phyloP scores from a whole-genome alignment of 495 filamentous ascomycete genomes.

The Endocarpon pusillum region DNA sequence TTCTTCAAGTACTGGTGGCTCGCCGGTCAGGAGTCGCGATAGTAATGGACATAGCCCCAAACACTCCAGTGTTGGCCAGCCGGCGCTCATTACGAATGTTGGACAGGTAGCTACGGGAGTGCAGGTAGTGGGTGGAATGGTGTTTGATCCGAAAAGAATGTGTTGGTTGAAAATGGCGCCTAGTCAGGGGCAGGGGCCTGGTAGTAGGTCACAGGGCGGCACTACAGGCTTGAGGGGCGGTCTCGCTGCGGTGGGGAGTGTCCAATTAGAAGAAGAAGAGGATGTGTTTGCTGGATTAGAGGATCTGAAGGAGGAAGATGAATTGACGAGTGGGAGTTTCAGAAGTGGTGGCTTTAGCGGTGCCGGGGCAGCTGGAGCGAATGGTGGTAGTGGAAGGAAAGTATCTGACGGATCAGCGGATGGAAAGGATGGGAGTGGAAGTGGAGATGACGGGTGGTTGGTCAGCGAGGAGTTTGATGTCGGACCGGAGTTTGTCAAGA shows the following conservation, averaged over 20 bases:
- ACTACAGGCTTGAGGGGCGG: constrained; percentile 12
- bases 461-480: constrained; percentile 96
- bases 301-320: constrained; percentile 43
- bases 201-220: constrained; percentile 3
- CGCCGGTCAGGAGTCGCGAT: constrained; percentile 21
- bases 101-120: constrained; percentile 48
- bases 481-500: constrained; percentile 78
- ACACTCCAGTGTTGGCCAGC: constrained; percentile 49
- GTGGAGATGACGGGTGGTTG: constrained; percentile 51
- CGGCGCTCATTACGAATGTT: constrained; percentile 86
- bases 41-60: constrained; percentile 25
- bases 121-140: constrained; percentile 86
- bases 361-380: constrained; percentile 39
- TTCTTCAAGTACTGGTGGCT: constrained; percentile 12
- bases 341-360: too few species aligned
- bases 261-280: constrained; percentile 37
- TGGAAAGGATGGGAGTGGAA: constrained; percentile 24
- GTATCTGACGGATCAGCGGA: constrained; percentile 19
- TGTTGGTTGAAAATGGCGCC: constrained; percentile 69
- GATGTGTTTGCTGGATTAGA: constrained; percentile 72
- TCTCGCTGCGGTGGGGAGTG: constrained; percentile 11
- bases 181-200: constrained; percentile 15
- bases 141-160: constrained; percentile 93
- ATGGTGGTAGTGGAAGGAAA: constrained; percentile 29
- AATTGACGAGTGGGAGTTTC: constrained; percentile 5